Conservation (phyloP, 164 flowering plant species). For the Tetracentron sinense region DNA sequence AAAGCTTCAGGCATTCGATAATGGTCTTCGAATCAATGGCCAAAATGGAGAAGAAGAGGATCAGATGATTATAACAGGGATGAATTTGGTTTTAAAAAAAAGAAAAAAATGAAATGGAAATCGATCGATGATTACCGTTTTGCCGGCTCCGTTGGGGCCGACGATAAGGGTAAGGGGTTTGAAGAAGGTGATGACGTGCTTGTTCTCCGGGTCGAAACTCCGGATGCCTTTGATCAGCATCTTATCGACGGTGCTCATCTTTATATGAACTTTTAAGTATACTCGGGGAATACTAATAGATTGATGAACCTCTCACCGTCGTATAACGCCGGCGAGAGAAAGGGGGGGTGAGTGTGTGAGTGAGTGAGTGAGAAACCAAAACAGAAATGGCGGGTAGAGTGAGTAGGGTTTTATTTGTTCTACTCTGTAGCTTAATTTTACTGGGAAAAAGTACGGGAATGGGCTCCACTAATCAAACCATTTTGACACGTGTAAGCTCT, state of each 20-base stretch:
- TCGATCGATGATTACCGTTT: slow-evolving; percentile 45
- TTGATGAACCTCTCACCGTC: neutral
- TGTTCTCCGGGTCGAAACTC: slow-evolving; percentile 97
- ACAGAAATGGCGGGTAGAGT: too few relatives aligned
- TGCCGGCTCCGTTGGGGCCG: slow-evolving; percentile 95
- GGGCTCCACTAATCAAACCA: too few relatives aligned
- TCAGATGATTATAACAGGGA: neutral
- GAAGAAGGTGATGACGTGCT: slow-evolving; percentile 90
- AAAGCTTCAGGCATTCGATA: slow-evolving; percentile 92
- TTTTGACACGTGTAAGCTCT: too few relatives aligned
- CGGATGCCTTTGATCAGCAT: slow-evolving; percentile 98
- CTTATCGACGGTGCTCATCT: slow-evolving; percentile 96
- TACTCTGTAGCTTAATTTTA: too few relatives aligned
- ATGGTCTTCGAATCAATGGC: slow-evolving; percentile 54
- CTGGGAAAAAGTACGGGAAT: too few relatives aligned
- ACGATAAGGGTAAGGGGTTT: slow-evolving; percentile 91
- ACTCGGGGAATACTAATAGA: too few relatives aligned
- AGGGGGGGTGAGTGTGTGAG: too few relatives aligned
- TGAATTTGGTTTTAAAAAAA: neutral
- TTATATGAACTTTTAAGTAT: too few relatives aligned
- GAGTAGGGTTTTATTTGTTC: too few relatives aligned
- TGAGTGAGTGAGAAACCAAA: too few relatives aligned
- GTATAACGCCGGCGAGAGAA: neutral
- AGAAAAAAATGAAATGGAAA: neutral
- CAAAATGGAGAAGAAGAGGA: neutral